phyloP scores from a whole-genome alignment of 2,329 filamentous ascomycete species.

The Nemania sp. region DNA sequence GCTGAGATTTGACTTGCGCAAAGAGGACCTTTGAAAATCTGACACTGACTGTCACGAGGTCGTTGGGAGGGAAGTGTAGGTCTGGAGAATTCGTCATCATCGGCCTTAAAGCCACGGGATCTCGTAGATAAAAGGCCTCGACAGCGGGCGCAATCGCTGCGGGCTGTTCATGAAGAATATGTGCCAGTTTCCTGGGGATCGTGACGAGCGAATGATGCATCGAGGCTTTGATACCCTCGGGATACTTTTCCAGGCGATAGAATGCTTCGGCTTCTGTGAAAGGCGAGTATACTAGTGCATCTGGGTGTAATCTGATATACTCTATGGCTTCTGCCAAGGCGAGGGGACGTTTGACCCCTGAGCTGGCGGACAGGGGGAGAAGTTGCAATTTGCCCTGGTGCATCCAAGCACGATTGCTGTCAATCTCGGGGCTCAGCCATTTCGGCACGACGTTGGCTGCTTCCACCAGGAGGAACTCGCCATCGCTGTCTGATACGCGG shows the following conservation, averaged over 20 bases:
- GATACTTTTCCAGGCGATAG: constrained; percentile 84
- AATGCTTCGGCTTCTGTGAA: constrained; percentile 88
- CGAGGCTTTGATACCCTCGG: constrained; percentile 71
- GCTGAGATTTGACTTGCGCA: constrained; percentile 86
- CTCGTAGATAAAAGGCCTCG: constrained; percentile 90
- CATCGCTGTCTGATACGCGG: constrained; percentile 82
- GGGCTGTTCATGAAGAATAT: constrained; percentile 75
- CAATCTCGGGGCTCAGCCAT: constrained; percentile 91
- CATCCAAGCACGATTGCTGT: constrained; percentile 88
- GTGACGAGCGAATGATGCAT: constrained; percentile 76
- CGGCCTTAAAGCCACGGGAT: constrained; percentile 74
- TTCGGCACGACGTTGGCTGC: constrained; percentile 84
- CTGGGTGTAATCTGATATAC: constrained; percentile 60
- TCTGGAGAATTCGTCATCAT: constrained; percentile 60
- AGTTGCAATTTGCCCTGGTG: constrained; percentile 75
- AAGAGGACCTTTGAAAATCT: constrained; percentile 88
- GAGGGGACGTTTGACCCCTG: constrained; percentile 50
- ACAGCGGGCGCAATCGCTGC: constrained; percentile 79
- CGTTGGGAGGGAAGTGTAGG: constrained; percentile 72
- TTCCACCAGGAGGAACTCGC: constrained; percentile 93
- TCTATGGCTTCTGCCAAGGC: constrained; percentile 66
- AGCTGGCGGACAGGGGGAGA: constrained; percentile 60
- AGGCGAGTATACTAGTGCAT: constrained; percentile 69
- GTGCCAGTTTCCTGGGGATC: constrained; percentile 81
- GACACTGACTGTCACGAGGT: constrained; percentile 78